phyloP scores from a whole-genome alignment of 2,329 filamentous ascomycete genomes.

The Cladosporium sp. region DNA sequence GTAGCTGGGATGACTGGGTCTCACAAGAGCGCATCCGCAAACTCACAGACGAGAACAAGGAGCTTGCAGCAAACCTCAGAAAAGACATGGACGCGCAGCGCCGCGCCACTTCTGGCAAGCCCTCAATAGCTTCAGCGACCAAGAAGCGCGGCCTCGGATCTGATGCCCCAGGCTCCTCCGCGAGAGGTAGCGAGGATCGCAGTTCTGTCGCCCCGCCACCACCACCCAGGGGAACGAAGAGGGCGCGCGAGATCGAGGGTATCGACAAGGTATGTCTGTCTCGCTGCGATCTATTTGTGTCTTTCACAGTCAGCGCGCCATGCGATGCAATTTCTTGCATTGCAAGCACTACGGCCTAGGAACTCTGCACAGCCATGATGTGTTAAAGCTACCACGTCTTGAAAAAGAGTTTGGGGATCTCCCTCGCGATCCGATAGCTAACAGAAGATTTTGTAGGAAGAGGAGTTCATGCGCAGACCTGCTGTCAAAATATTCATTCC shows the following conservation, averaged over 20 bases:
- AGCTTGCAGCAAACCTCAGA: conserved; percentile 74
- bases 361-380: background rate
- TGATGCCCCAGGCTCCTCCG: conserved; percentile 53
- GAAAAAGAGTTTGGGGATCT: background rate
- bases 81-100: conserved; percentile 67
- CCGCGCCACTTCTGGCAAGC: conserved; percentile 47
- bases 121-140: conserved; percentile 43
- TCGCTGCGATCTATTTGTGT: background rate
- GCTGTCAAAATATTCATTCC: conserved; percentile 85
- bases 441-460: conserved; percentile 66
- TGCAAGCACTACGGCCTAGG: background rate
- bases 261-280: conserved; percentile 68
- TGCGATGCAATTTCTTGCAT: background rate
- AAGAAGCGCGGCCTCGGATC: conserved; percentile 61
- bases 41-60: conserved; percentile 91
- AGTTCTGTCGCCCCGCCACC: conserved; percentile 59
- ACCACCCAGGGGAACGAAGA: conserved; percentile 68
- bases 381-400: background rate
- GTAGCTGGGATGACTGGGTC: conserved; percentile 97
- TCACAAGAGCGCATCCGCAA: conserved; percentile 90
- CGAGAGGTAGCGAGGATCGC: conserved; percentile 77
- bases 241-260: conserved; percentile 73
- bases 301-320: background rate
- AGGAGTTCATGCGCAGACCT: conserved; percentile 78
- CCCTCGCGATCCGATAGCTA: background rate